These are phyloP conservation scores for Trichothecium sympodiale DNA, from an alignment of 2,329 filamentous ascomycete genomes.

Conservation along the genomic window DNA sequence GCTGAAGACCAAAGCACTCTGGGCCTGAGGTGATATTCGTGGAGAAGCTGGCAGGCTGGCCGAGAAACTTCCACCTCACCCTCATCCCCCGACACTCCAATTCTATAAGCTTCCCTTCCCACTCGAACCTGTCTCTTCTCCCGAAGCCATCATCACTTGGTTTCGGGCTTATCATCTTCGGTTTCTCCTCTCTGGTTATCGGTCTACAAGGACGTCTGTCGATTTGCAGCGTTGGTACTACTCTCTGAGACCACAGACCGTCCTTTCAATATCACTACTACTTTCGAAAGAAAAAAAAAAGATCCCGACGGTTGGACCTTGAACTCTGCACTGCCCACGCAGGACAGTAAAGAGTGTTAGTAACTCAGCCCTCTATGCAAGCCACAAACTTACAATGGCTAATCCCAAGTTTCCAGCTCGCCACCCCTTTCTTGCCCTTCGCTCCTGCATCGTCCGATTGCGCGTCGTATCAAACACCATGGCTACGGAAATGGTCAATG, in stretches of 20 bases:
- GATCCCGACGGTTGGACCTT: too few species aligned
- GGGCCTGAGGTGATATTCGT: conserved; percentile 5
- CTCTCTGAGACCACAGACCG: too few species aligned
- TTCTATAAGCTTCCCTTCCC: conserved; percentile 13
- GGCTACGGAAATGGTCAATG: conserved; percentile 22
- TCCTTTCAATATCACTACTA: too few species aligned
- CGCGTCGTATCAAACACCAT: conserved; percentile 21
- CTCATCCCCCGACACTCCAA: conserved; percentile 17
- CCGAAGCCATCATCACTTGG: conserved; percentile 7
- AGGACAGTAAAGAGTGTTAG: too few species aligned
- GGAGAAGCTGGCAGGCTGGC: conserved; percentile 9
- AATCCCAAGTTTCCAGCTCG: not conserved
- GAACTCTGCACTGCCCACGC: too few species aligned
- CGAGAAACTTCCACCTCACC: conserved; percentile 31
- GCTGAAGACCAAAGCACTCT: not conserved
- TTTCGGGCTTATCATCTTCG: conserved; percentile 19
- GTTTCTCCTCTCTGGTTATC: conserved; percentile 26
- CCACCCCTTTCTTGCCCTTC: not conserved
- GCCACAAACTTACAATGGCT: not conserved
- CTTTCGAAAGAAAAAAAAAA: too few species aligned
- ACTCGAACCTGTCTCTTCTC: conserved; percentile 18
- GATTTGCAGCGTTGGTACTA: too few species aligned
- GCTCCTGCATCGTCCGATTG: not conserved
- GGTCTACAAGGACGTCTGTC: conserved; percentile 12
- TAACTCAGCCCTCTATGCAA: not conserved